These are phyloP conservation scores for Rubus idaeus DNA, from an alignment of 306 rosid genomes.

Conservation along the genomic window DNA sequence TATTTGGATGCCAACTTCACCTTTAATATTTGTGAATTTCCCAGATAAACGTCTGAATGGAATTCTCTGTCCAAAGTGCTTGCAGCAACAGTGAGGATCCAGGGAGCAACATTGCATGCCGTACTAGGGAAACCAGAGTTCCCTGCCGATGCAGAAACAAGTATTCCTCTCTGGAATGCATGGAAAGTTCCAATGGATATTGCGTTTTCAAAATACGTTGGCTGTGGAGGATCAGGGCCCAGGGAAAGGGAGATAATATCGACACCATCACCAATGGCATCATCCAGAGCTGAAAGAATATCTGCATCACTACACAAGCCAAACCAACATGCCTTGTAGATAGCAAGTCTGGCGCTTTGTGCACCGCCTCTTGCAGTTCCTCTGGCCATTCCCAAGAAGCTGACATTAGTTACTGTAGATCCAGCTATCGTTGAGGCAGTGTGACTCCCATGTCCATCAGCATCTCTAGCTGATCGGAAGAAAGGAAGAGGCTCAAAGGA, in stretches of 20 bases:
- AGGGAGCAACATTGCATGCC: constrained; percentile 72
- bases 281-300: constrained; percentile 59
- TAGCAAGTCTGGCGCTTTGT: constrained; percentile 59
- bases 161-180: constrained; percentile 60
- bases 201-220: constrained; percentile 45
- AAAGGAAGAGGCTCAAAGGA: constrained; percentile 28
- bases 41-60: constrained; percentile 55
- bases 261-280: constrained; percentile 68
- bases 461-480: constrained; percentile 54
- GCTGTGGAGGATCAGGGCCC: constrained; percentile 63
- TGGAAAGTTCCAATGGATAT: constrained; percentile 60
- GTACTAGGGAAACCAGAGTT: constrained; percentile 61
- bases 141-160: constrained; percentile 75
- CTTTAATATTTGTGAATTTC: constrained; percentile 59
- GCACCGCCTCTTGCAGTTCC: constrained; percentile 77
- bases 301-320: constrained; percentile 53
- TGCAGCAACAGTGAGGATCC: constrained; percentile 82
- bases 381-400: constrained; percentile 53
- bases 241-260: constrained; percentile 70
- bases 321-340: constrained; percentile 81
- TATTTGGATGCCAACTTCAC: constrained; percentile 29
- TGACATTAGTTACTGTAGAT: constrained; percentile 43
- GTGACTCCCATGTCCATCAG: constrained; percentile 73
- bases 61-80: constrained; percentile 59
- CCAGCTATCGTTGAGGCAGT: constrained; percentile 78